Base-by-base conservation (phyloP, 164 flowering plant species). In the Platanus orientalis region DNA sequence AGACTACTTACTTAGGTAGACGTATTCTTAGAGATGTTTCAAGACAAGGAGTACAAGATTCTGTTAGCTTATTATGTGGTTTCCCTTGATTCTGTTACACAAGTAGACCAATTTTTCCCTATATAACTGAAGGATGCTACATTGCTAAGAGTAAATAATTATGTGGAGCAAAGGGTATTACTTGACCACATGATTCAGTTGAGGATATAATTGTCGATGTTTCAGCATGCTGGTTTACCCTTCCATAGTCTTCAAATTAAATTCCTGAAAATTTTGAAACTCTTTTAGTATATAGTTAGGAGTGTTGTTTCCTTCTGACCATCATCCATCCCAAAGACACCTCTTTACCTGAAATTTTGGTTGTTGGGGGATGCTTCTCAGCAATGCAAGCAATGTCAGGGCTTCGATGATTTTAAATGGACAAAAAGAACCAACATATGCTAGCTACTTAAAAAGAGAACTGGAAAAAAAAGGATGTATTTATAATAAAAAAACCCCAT, bases 281-380 rank as follows among this genome's bases (percentile, higher is more conserved):
- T 32, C 13, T 42, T 28, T 54, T 54, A 58, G 57, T n/a, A n/a
- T 12, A 6, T 20, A 64, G 5, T 11, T 20, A 9, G 20, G 11
- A 16, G 11, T 34, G 50, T 23, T 27, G 26, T 32, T 4, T 60
- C 23, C 55, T 13, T 19, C 17, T 19, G 7, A 13, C 24, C 40
- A 4, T 17, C 13, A 21, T 4, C 10, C 23, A 69, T 23, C 19
- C 36, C 30, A 32, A 21, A 48, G 28, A 12, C 39, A n/a, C n/a
- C n/a, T n/a, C n/a, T n/a, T 75, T 74, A 92, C 98, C 90, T 83
- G 86, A 75, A 95, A 95, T 69, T 85, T 89, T 47, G 96, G 87
- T 47, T 63, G 76, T 25, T 84, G 86, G 21, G 97, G 96, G 60
- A 79, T 75, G 62, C 84, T 88, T 79, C 95, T 89, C 7, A 83